phyloP scores from a whole-genome alignment of 768 basidiomycete species.

The Nevesoporus exiguus region DNA sequence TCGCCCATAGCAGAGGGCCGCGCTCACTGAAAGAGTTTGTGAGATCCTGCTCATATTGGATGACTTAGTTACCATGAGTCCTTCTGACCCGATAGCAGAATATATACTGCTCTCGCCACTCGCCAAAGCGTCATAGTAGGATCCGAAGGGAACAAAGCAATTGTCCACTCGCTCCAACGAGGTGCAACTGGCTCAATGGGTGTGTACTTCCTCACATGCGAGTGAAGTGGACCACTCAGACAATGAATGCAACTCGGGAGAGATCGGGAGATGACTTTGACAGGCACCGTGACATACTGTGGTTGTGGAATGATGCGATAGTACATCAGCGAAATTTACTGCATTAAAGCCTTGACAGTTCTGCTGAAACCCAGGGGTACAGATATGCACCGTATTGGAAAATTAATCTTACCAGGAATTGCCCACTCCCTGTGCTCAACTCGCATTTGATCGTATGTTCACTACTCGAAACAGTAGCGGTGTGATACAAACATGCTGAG shows the following conservation, averaged over 20 bases:
- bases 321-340: neutral
- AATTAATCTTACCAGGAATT: slow-evolving; percentile 8
- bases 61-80: neutral
- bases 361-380: neutral
- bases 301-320: neutral
- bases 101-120: slow-evolving; percentile 30
- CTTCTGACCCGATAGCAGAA: neutral
- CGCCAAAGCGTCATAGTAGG: slow-evolving; percentile 21
- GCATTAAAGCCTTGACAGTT: neutral
- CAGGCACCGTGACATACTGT: slow-evolving; percentile 5
- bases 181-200: slow-evolving; percentile 9
- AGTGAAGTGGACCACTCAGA: slow-evolving; percentile 1
- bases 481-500: neutral
- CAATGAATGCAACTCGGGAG: slow-evolving; percentile 14
- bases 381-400: neutral
- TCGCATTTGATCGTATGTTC: neutral
- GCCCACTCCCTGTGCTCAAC: neutral
- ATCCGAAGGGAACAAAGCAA: slow-evolving; percentile 21
- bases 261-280: neutral
- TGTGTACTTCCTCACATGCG: slow-evolving; percentile 13
- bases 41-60: slow-evolving; percentile 32
- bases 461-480: neutral
- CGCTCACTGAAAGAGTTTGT: slow-evolving; percentile 28
- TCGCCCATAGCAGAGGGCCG: neutral
- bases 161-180: slow-evolving; percentile 4